Evolutionary conservation across 768 basidiomycete species (phyloP).

Genomic region (Leccinum disarticulatum): DNA sequence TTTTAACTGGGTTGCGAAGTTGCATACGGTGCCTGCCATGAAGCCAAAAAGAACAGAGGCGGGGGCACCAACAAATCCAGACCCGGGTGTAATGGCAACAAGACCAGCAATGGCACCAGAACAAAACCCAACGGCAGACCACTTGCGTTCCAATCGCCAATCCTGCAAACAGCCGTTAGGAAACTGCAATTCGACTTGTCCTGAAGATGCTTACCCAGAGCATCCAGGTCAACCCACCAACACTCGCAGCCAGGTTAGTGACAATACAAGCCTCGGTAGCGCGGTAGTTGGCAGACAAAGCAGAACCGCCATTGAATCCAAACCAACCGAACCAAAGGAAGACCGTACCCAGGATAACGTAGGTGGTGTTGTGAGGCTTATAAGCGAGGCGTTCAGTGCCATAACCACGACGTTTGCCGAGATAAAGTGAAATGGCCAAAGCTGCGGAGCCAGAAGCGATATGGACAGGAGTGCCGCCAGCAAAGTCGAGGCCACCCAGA

Average conservation of each 20-base stretch:
- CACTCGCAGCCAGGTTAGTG: slow-evolving; percentile 88
- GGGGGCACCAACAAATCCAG: slow-evolving; percentile 78
- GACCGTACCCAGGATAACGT: slow-evolving; percentile 90
- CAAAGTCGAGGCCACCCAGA: slow-evolving; percentile 87
- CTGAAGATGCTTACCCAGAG: slow-evolving; percentile 55
- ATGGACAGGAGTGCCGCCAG: slow-evolving; percentile 95
- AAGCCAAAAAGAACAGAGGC: slow-evolving; percentile 87
- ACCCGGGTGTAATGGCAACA: slow-evolving; percentile 86
- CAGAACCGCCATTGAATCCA: slow-evolving; percentile 92
- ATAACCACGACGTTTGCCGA: slow-evolving; percentile 89
- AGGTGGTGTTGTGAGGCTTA: slow-evolving; percentile 92
- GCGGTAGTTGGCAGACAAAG: slow-evolving; percentile 84
- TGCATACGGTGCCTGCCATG: slow-evolving; percentile 80
- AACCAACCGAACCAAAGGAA: slow-evolving; percentile 98
- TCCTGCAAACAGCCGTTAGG: slow-evolving; percentile 46
- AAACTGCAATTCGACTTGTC: not conserved
- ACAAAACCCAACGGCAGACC: slow-evolving; percentile 93
- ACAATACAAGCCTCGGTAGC: slow-evolving; percentile 89
- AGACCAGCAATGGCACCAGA: slow-evolving; percentile 91
- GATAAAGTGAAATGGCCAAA: slow-evolving; percentile 85
- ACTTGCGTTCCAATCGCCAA: slow-evolving; percentile 90
- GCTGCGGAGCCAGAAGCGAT: slow-evolving; percentile 93
- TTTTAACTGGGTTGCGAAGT: slow-evolving; percentile 96
- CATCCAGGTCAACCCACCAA: slow-evolving; percentile 94
- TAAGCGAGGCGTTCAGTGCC: slow-evolving; percentile 90